phyloP scores from a whole-genome alignment of 2,329 filamentous ascomycete species.

The Microthyrium microscopicum region DNA sequence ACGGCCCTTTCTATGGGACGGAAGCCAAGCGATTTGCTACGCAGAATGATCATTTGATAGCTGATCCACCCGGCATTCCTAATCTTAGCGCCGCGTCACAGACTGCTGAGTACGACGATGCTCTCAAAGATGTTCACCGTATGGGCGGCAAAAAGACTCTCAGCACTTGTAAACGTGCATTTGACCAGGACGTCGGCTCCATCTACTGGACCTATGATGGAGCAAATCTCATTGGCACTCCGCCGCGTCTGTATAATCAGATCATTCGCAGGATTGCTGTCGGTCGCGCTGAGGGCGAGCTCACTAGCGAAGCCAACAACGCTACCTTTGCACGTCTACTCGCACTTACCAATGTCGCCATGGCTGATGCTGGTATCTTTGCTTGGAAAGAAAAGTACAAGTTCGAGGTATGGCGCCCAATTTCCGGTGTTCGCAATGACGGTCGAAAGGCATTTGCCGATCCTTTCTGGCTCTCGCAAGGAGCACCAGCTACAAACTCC shows the following conservation, averaged over 20 bases:
- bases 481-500: constrained; percentile 14
- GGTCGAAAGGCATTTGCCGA: constrained; percentile 9
- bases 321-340: constrained; percentile 16
- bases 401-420: constrained; percentile 17
- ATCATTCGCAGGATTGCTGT: constrained; percentile 14
- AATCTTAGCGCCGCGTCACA: too few relatives aligned
- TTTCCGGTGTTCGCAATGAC: constrained; percentile 15
- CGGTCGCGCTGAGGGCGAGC: constrained; percentile 1
- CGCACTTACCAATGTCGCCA: constrained; percentile 13
- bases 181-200: constrained; percentile 8
- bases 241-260: constrained; percentile 14
- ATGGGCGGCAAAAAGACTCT: background rate
- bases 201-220: constrained; percentile 13
- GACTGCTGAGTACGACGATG: too few relatives aligned
- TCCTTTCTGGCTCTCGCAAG: constrained; percentile 14
- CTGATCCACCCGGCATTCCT: too few relatives aligned
- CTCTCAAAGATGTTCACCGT: too few relatives aligned
- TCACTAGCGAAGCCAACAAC: constrained; percentile 13
- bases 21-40: too few relatives aligned
- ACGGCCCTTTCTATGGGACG: too few relatives aligned
- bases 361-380: constrained; percentile 16
- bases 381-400: constrained; percentile 16
- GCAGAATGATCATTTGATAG: too few relatives aligned
- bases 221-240: constrained; percentile 14
- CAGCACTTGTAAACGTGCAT: constrained; percentile 9